phyloP scores from a whole-genome alignment of 2,329 filamentous ascomycete species.

The Metarhizium robertsii region DNA sequence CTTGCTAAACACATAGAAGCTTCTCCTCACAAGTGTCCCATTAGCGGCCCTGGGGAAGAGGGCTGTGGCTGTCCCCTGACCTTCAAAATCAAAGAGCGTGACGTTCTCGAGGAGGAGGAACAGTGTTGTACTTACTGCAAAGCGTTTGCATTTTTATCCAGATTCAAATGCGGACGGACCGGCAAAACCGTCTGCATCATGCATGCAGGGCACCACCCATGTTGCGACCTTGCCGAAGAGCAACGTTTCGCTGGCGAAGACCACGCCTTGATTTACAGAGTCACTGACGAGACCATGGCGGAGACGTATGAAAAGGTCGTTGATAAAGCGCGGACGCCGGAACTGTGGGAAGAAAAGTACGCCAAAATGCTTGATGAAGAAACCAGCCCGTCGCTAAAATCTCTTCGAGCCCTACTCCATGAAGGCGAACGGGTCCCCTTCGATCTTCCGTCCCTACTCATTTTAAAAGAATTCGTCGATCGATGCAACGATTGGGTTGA shows the following conservation, averaged over 20 bases:
- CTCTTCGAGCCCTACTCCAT: conserved; percentile 70
- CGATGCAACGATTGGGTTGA: conserved; percentile 97
- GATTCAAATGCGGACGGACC: conserved; percentile 75
- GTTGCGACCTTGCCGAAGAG: conserved; percentile 60
- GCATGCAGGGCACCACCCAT: conserved; percentile 72
- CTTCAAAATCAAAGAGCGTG: conserved; percentile 58
- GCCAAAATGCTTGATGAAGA: conserved; percentile 77
- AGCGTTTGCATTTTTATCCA: conserved; percentile 80
- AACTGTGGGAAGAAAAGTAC: conserved; percentile 85
- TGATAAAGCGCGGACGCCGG: conserved; percentile 78
- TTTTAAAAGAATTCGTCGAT: conserved; percentile 83
- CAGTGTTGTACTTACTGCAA: conserved; percentile 93
- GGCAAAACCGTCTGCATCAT: conserved; percentile 75
- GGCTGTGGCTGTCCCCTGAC: conserved; percentile 51
- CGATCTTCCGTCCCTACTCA: conserved; percentile 71
- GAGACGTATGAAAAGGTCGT: conserved; percentile 63
- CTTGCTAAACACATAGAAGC: conserved; percentile 52
- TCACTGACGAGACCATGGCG: conserved; percentile 61
- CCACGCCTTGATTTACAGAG: conserved; percentile 70
- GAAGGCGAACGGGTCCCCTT: conserved; percentile 97
- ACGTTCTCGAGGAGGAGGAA: conserved; percentile 84
- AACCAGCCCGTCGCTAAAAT: conserved; percentile 75
- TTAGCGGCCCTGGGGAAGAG: conserved; percentile 33
- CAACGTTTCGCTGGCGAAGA: conserved; percentile 60
- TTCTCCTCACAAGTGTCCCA: conserved; percentile 42